Evolutionary conservation across 345 rosid species (phyloP).

Genomic region (Populus tremula): DNA sequence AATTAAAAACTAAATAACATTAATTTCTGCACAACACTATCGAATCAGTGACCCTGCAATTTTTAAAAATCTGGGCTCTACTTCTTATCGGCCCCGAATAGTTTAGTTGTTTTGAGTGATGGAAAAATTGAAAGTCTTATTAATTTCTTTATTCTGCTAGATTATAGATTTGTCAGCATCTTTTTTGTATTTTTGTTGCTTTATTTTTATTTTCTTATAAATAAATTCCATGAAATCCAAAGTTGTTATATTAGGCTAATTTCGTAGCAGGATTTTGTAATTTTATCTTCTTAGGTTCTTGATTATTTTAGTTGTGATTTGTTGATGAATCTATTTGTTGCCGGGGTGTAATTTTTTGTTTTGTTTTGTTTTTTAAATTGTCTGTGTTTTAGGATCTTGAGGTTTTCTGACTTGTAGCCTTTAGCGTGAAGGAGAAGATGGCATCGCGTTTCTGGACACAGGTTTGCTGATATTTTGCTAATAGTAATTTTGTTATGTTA

Average conservation of each 20-base stretch:
- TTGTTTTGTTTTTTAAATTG: neutral
- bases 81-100: neutral
- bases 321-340: neutral
- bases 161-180: neutral
- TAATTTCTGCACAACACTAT: neutral
- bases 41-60: neutral
- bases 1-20: neutral
- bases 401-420: neutral
- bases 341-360: neutral
- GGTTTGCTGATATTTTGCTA: conserved; percentile 38
- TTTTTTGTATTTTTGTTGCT: neutral
- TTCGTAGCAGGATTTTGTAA: neutral
- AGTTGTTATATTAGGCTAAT: neutral
- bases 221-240: neutral
- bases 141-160: neutral
- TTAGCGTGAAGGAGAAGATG: conserved; percentile 33
- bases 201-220: neutral
- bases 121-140: neutral
- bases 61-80: neutral
- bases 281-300: neutral
- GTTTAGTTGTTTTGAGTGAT: neutral
- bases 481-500: neutral
- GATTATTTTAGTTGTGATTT: neutral
- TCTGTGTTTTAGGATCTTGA: conserved; percentile 14
- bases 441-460: conserved; percentile 63